Evolutionary conservation across 2,329 filamentous ascomycete genomes (phyloP), one percentile per base, ranked within the genome.

Genomic region (Fusarium pseudoanthophilum): DNA sequence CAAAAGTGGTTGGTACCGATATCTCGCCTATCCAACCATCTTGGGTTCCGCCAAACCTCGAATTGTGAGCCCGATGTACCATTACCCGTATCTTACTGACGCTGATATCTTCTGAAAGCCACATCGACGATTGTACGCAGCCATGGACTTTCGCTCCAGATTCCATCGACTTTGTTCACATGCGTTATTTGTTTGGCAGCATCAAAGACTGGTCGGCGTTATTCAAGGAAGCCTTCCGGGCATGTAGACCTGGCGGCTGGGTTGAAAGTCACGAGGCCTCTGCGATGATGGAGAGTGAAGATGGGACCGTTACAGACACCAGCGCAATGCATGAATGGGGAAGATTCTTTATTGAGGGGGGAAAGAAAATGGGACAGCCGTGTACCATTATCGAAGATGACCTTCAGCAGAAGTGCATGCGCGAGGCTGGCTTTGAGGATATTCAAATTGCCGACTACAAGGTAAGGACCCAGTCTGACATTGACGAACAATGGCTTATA

Each of bases 101-200:
- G 9, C 37, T 43, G 8, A 56, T 45, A 15, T 6, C 11, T n/a
- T 15, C 21, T 11, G 0, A 32, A 53, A 59, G 67, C 20, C n/a
- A 64, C 4, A 69, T 71, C 20, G 68, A 82, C 79, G 46, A 81
- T 80, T 65, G 77, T 73, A 62, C 78, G 71, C 58, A 77, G 73
- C 18, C 70, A 30, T 80, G 79, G 79, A 79, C 77, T 4, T 80
- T 75, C 36, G 59, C 46, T 7, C 57, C 42, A 2, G 61, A 66
- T 60, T 78, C 83, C 34, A 88, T 90, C 72, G 89, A 92, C 78
- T 89, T 86, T 73, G 86, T 92, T 63, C 90, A 91, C 77, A 87
- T 87, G 8, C 85, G 87, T 46, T 83, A 87, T 72, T 81, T 91
- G 65, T 81, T 85, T 7, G 90, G 89, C 39, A 85, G 85, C 64